Percentiles rank a stretch among this genome's conserved stretches.
Evolutionary conservation across 768 basidiomycete genomes (phyloP).

Genomic region (Collybiopsis luxurians): DNA sequence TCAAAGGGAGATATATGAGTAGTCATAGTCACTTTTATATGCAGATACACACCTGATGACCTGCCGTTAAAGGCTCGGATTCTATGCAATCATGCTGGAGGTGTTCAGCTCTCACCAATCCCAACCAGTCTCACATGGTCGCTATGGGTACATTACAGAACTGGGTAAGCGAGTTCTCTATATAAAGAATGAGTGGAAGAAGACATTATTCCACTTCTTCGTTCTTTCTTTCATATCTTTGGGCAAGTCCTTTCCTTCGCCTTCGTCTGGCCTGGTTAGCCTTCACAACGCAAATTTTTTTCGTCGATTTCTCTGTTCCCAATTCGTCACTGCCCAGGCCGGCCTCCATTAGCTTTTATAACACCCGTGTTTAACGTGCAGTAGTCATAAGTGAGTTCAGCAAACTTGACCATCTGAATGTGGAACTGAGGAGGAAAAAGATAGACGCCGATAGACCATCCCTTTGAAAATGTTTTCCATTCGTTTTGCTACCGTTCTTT

Average conservation of each 20-base stretch:
- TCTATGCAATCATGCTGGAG: too few relatives aligned
- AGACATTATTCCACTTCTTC: neutral
- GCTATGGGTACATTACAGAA: conserved; percentile 3
- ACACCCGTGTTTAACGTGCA: neutral
- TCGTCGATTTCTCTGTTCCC: conserved; percentile 1
- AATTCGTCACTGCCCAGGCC: conserved; percentile 6
- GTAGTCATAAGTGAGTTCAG: neutral
- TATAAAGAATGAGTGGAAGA: neutral
- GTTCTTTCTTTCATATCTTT: neutral
- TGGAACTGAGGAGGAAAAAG: neutral
- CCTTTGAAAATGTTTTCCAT: neutral
- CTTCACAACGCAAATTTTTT: neutral
- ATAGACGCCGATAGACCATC: neutral
- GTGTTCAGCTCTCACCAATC: neutral
- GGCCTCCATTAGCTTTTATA: too few relatives aligned
- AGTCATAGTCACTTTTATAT: conserved; percentile 4
- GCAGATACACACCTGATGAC: too few relatives aligned
- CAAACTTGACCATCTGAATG: neutral
- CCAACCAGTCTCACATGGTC: neutral
- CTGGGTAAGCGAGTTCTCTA: too few relatives aligned
- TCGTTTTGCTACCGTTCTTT: neutral
- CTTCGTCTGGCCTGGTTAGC: conserved; percentile 8
- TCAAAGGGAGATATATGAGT: neutral
- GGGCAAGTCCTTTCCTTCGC: neutral
- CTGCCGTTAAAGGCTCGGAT: too few relatives aligned